A percentile compares a stretch with the other conserved stretches of the same genome.
These are phyloP conservation scores for Cyclotella baltica DNA, from an alignment of 108 stramenopile genomes.

Conservation along the genomic window DNA sequence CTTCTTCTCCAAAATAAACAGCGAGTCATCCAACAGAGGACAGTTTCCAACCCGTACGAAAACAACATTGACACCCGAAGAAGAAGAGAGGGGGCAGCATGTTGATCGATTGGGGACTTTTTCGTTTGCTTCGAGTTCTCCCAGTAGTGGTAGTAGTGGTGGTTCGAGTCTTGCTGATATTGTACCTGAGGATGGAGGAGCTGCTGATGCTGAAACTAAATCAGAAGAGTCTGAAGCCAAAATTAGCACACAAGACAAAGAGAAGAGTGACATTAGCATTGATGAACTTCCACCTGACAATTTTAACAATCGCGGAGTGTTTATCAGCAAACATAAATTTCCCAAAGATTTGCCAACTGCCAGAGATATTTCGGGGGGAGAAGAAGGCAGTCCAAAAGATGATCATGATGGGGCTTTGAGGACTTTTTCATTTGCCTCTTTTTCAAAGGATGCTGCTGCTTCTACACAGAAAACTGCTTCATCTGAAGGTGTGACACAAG, in stretches of 20 bases:
- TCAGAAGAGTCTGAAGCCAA: not conserved
- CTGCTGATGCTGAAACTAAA: not conserved
- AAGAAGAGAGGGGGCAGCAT: slow-evolving; percentile 8
- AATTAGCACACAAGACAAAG: not conserved
- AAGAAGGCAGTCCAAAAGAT: not conserved
- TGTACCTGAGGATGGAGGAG: not conserved
- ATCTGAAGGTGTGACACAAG: not conserved
- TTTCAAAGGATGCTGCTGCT: slow-evolving; percentile 13
- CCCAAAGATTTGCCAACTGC: not conserved
- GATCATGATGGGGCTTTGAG: slow-evolving; percentile 13
- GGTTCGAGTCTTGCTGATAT: not conserved
- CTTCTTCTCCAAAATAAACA: slow-evolving; percentile 12
- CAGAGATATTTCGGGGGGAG: not conserved
- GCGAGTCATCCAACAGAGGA: not conserved
- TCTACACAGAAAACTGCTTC: not conserved
- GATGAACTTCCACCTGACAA: slow-evolving; percentile 13
- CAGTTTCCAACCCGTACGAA: not conserved
- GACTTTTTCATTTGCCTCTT: slow-evolving; percentile 32
- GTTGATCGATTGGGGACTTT: slow-evolving; percentile 7
- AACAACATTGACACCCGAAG: not conserved
- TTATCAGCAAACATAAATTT: slow-evolving; percentile 12
- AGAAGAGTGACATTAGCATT: not conserved
- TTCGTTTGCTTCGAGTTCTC: slow-evolving; percentile 3
- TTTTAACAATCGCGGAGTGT: slow-evolving; percentile 11
- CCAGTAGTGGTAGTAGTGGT: not conserved